Evolutionary conservation across 768 basidiomycete genomes (phyloP).

Genomic region (Auriscalpium vulgare): DNA sequence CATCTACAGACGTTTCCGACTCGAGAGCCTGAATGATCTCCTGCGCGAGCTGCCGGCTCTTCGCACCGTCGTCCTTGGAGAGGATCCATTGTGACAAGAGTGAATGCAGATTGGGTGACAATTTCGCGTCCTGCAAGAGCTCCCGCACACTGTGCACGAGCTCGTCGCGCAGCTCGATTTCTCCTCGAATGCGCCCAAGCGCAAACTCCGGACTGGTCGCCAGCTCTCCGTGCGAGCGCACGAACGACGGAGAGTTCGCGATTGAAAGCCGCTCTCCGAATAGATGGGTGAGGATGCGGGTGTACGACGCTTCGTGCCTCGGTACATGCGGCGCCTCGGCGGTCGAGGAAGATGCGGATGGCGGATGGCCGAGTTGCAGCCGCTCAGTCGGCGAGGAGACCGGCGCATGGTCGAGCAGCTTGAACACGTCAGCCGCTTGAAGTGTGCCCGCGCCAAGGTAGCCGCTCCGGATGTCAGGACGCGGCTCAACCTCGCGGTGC

Average conservation of each 20-base stretch:
- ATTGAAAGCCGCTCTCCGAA: conserved; percentile 77
- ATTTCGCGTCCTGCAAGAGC: conserved; percentile 44
- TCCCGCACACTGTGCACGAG: conserved; percentile 59
- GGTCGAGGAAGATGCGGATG: conserved; percentile 20
- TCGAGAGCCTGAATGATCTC: conserved; percentile 47
- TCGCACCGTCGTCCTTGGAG: conserved; percentile 58
- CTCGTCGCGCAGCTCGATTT: conserved; percentile 65
- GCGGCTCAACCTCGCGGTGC: conserved; percentile 37
- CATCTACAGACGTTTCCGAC: conserved; percentile 29
- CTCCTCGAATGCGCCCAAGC: conserved; percentile 81
- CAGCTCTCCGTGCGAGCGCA: conserved; percentile 57
- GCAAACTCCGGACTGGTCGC: conserved; percentile 95
- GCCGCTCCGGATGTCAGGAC: conserved; percentile 53
- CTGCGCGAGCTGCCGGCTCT: conserved; percentile 52
- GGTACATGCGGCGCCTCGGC: conserved; percentile 58
- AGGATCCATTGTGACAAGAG: conserved; percentile 76
- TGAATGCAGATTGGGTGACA: conserved; percentile 53
- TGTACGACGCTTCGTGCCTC: conserved; percentile 86
- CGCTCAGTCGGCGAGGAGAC: conserved; percentile 31
- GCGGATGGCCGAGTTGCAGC: conserved; percentile 39
- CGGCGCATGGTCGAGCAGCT: conserved; percentile 40
- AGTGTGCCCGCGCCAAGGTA: conserved; percentile 43
- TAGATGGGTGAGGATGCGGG: conserved; percentile 75
- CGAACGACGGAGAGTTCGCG: conserved; percentile 73
- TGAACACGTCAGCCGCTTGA: conserved; percentile 37